Conservation (phyloP, 805 yeast species). For the Suhomyces kilbournensis region DNA sequence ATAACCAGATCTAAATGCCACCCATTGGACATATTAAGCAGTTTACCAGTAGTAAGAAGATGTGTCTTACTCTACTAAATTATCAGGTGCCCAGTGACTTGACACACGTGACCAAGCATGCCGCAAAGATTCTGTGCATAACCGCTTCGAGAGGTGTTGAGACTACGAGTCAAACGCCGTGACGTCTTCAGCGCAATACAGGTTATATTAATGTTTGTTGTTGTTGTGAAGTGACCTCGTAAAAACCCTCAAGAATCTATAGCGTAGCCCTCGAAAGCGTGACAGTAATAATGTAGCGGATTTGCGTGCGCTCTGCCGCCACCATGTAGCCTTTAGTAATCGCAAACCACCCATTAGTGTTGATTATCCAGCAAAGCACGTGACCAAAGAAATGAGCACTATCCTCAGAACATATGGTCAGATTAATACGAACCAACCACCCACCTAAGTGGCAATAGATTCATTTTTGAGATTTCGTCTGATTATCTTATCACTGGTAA, state of each 20-base stretch:
- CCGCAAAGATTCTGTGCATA: neutral
- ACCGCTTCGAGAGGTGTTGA: neutral
- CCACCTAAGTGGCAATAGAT: neutral
- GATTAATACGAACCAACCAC: neutral
- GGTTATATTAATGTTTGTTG: neutral
- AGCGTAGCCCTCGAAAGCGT: too few relatives aligned
- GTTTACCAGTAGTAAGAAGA: neutral
- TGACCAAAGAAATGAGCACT: neutral
- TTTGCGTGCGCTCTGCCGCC: neutral
- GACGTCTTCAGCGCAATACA: neutral
- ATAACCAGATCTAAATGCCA: conserved; percentile 4
- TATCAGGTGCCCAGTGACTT: neutral
- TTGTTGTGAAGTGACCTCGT: neutral
- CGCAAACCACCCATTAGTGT: neutral
- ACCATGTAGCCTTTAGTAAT: neutral
- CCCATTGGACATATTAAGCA: conserved; percentile 1
- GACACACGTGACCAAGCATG: neutral
- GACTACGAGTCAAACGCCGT: neutral
- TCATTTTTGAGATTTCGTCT: neutral
- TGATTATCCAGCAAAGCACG: neutral
- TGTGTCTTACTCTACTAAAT: neutral
- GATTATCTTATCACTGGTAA: neutral
- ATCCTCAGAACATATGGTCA: neutral
- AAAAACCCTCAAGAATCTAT: neutral
- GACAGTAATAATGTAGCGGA: neutral